phyloP scores from a whole-genome alignment of 2,329 filamentous ascomycete species.

The Xylaria multiplex region DNA sequence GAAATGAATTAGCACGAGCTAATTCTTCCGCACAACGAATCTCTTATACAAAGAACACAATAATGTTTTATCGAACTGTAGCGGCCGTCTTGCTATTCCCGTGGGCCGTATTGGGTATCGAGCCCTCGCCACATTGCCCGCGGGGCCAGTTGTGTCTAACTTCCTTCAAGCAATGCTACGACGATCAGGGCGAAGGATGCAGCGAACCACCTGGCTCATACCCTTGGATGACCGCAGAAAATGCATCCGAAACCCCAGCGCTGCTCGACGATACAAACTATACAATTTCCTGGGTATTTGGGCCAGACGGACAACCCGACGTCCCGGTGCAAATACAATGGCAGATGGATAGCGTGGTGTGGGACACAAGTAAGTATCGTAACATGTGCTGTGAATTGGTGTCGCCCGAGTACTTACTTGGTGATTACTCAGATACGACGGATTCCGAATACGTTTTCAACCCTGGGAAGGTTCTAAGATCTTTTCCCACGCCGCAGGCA shows the following conservation, averaged over 20 bases:
- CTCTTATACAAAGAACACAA: too few species aligned
- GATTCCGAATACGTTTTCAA: slow-evolving; percentile 13
- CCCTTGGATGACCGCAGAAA: not conserved
- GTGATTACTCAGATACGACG: slow-evolving; percentile 15
- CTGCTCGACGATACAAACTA: slow-evolving; percentile 15
- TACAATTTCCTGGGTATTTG: slow-evolving; percentile 22
- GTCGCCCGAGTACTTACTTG: not conserved
- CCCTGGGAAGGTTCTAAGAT: slow-evolving; percentile 16
- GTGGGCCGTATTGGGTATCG: not conserved
- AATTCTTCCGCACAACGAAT: too few species aligned
- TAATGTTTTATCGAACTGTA: not conserved
- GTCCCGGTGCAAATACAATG: slow-evolving; percentile 23
- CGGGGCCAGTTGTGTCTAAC: slow-evolving; percentile 18
- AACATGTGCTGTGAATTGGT: not conserved
- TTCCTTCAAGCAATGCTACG: slow-evolving; percentile 19
- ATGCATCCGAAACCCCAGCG: slow-evolving; percentile 2
- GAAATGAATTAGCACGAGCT: too few species aligned
- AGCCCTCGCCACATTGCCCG: not conserved
- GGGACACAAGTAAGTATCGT: slow-evolving; percentile 15
- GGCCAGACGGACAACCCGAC: not conserved
- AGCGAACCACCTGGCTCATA: slow-evolving; percentile 3
- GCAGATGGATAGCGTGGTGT: slow-evolving; percentile 14
- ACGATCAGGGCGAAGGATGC: slow-evolving; percentile 9
- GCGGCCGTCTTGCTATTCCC: not conserved
- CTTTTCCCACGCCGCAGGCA: slow-evolving; percentile 21